Conservation (phyloP, 257 asterid genomes). For the Coffea canephora region DNA sequence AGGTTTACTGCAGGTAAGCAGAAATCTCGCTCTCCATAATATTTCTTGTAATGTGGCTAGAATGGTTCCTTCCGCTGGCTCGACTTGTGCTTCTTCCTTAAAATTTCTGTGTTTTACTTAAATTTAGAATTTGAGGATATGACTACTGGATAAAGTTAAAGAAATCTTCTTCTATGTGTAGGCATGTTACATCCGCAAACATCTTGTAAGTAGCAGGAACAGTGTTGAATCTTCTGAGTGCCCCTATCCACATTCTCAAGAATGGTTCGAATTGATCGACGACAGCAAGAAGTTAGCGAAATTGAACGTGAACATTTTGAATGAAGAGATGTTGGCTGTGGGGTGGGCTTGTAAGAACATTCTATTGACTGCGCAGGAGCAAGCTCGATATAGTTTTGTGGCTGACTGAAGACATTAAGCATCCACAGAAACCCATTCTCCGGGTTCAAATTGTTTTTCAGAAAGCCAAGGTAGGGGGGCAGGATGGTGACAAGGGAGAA, state of each 20-base stretch:
- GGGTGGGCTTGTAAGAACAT: conserved; percentile 78
- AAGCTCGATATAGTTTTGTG: conserved; percentile 57
- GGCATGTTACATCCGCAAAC: conserved; percentile 68
- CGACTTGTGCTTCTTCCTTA: neutral
- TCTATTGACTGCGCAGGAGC: conserved; percentile 73
- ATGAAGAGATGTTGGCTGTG: conserved; percentile 46
- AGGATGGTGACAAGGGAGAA: neutral
- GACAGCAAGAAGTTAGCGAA: conserved; percentile 53
- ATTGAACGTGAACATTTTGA: conserved; percentile 29
- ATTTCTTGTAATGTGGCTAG: neutral
- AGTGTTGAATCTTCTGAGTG: conserved; percentile 28
- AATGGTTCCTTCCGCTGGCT: neutral
- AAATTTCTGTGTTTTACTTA: neutral
- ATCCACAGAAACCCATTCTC: neutral
- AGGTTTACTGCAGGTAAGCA: conserved; percentile 70
- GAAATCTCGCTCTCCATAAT: neutral
- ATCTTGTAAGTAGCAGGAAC: conserved; percentile 28
- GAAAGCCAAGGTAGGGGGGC: neutral
- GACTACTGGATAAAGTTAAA: neutral
- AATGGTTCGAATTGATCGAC: conserved; percentile 60
- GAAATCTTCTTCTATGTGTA: conserved; percentile 18
- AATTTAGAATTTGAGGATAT: neutral
- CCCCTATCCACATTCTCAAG: conserved; percentile 25
- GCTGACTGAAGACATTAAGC: conserved; percentile 20
- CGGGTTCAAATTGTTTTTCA: neutral